These are phyloP conservation scores for Penicillium alfredii DNA, from an alignment of 495 filamentous ascomycete genomes.

Conservation along the genomic window DNA sequence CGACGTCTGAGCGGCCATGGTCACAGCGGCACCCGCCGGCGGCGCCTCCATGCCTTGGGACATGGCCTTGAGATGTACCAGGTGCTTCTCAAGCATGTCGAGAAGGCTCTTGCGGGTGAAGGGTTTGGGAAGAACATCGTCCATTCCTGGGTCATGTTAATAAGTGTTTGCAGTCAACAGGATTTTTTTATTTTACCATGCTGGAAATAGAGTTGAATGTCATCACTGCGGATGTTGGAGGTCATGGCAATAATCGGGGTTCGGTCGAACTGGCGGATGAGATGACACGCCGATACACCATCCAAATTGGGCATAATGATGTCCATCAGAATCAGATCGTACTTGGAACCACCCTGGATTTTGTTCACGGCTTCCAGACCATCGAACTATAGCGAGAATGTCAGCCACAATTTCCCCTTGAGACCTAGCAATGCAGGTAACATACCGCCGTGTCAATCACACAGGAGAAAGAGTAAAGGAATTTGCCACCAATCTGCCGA, in stretches of 20 bases:
- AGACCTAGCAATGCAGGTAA: slow-evolving; percentile 15
- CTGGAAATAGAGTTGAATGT: slow-evolving; percentile 95
- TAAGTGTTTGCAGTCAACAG: slow-evolving; percentile 10
- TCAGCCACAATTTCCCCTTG: slow-evolving; percentile 18
- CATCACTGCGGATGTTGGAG: slow-evolving; percentile 93
- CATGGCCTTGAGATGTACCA: slow-evolving; percentile 67
- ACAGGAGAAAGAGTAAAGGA: slow-evolving; percentile 82
- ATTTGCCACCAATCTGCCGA: slow-evolving; percentile 89
- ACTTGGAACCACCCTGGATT: slow-evolving; percentile 73
- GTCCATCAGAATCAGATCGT: slow-evolving; percentile 96
- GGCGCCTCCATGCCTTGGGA: slow-evolving; percentile 51
- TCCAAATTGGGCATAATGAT: slow-evolving; percentile 98
- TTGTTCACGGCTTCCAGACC: slow-evolving; percentile 92
- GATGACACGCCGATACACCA: slow-evolving; percentile 87
- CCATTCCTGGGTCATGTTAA: slow-evolving; percentile 70
- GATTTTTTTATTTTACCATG: slow-evolving; percentile 62
- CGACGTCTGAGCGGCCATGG: slow-evolving; percentile 46
- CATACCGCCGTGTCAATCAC: slow-evolving; percentile 87
- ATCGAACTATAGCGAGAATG: slow-evolving; percentile 58
- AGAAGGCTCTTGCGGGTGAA: slow-evolving; percentile 95
- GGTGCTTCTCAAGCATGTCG: slow-evolving; percentile 82
- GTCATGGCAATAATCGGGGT: slow-evolving; percentile 98
- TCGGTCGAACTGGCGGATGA: slow-evolving; percentile 83
- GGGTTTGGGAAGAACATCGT: slow-evolving; percentile 93
- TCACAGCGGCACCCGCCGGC: slow-evolving; percentile 43